Conservation (phyloP, 768 basidiomycete species). For the Auricularia auricula-judae region DNA sequence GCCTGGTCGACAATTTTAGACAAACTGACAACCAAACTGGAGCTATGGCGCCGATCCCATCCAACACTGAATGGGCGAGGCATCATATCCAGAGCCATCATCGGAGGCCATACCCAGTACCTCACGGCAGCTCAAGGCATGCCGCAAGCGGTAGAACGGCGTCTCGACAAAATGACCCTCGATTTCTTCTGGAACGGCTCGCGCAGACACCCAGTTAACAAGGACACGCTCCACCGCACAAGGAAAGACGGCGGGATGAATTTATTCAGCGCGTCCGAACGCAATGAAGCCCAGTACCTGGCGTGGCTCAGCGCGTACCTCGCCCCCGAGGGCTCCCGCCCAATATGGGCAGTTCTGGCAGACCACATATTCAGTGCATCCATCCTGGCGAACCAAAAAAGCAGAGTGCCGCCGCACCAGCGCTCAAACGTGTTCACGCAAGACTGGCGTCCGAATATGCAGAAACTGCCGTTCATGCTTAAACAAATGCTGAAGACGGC, state of each 20-base stretch:
- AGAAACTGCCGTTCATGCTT: neutral
- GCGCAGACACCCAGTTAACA: neutral
- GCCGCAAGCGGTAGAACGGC: conserved; percentile 16
- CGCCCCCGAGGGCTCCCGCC: conserved; percentile 4
- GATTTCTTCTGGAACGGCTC: conserved; percentile 19
- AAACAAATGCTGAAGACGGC: neutral
- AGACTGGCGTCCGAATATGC: neutral
- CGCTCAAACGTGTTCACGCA: neutral
- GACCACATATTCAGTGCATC: conserved; percentile 7
- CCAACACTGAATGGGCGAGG: conserved; percentile 21
- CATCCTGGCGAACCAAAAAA: neutral
- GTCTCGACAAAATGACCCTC: conserved; percentile 11
- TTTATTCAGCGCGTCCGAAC: neutral
- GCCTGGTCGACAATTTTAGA: conserved; percentile 21
- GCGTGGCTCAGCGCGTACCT: conserved; percentile 14
- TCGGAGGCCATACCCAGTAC: conserved; percentile 26
- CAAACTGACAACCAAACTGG: conserved; percentile 14
- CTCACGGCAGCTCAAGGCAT: conserved; percentile 25
- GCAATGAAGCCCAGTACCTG: neutral
- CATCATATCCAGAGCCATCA: conserved; percentile 16
- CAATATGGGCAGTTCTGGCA: conserved; percentile 20
- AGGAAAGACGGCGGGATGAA: conserved; percentile 3
- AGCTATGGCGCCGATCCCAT: conserved; percentile 17
- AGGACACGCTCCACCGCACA: neutral
- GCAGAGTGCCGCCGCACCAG: neutral